Evolutionary conservation across 208 protist genomes (phyloP), one percentile per base, ranked within the genome.

Genomic region (Acanthamoeba polyphaga): DNA sequence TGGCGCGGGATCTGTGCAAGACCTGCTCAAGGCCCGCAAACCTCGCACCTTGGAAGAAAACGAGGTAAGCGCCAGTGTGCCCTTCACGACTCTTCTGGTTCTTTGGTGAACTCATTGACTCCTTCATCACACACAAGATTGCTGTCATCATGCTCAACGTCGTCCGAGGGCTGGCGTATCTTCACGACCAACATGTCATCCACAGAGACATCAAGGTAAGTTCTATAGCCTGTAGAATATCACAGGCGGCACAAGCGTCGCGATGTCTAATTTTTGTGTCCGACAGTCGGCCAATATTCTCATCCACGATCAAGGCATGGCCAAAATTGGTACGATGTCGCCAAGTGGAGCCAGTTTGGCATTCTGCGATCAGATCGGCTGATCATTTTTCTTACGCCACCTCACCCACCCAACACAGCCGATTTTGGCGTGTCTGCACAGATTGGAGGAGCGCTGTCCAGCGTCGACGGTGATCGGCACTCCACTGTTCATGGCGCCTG

Each of bases 401-500:
- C 46, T 51, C 55, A 4, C n/a, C n/a, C 12, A 58, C 74, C 32
- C 10, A 29, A 46, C 4, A 58, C 76, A 85, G 76, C 76, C 46
- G 76, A 85, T 58, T 85, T 85, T 53, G 76, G 76, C 27, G 76
- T 85, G 34, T 85, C 76, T 6, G 27, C 76, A 29, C 76, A 85
- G 49, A 85, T 58, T 24, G 76, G 76, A 55, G 46, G 49, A 24
- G 76, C 34, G 27, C 76, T 60, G 9, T 60, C 76, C 76, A 85
- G 76, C 76, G 22, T 19, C 13, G 49, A 85, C 76, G 34, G 49
- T 85, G 22, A 85, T 85, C 76, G 76, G 76, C 49, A 85, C 76
- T 27, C 76, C 76, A 7, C 49, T 85, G 76, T 85, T 85, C 43
- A 85, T 85, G 76, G 76, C 76, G 10, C 76, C 76, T 6, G 76